These are phyloP conservation scores for Ogataea hybrid DNA, from an alignment of 1,139 yeast genomes.

Conservation along the genomic window DNA sequence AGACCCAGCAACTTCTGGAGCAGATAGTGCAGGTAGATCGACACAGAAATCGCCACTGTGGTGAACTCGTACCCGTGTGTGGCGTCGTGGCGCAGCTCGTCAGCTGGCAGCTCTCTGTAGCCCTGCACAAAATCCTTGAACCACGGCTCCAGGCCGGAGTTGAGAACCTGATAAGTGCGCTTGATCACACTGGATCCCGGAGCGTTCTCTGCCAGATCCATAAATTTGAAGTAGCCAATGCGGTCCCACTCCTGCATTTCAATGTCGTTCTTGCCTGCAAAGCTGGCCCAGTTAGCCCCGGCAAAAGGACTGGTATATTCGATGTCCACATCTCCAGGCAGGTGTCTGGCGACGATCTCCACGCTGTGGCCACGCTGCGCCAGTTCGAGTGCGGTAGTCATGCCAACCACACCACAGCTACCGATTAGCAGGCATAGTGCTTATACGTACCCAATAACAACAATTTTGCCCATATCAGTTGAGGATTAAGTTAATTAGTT, in stretches of 20 bases:
- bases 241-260: conserved; percentile 39
- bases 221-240: conserved; percentile 40
- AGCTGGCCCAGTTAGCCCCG: conserved; percentile 70
- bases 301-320: conserved; percentile 75
- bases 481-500: too few relatives aligned
- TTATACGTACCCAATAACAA: conserved; percentile 37
- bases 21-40: conserved; percentile 49
- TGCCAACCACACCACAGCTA: conserved; percentile 59
- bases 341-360: conserved; percentile 51
- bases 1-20: conserved; percentile 37
- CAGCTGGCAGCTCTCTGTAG: conserved; percentile 31
- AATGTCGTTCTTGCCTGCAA: conserved; percentile 37
- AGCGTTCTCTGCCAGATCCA: conserved; percentile 39
- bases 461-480: conserved; percentile 10
- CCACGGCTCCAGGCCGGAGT: conserved; percentile 44
- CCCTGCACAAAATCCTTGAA: conserved; percentile 40
- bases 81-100: conserved; percentile 34
- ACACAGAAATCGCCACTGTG: conserved; percentile 50
- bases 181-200: conserved; percentile 49
- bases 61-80: conserved; percentile 42
- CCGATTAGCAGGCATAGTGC: background rate
- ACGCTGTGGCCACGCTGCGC: conserved; percentile 41
- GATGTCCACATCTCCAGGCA: conserved; percentile 52
- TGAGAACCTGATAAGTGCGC: conserved; percentile 32
- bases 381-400: conserved; percentile 56